Conservation (phyloP, 2,329 filamentous ascomycete genomes). For the Zasmidium cellare region DNA sequence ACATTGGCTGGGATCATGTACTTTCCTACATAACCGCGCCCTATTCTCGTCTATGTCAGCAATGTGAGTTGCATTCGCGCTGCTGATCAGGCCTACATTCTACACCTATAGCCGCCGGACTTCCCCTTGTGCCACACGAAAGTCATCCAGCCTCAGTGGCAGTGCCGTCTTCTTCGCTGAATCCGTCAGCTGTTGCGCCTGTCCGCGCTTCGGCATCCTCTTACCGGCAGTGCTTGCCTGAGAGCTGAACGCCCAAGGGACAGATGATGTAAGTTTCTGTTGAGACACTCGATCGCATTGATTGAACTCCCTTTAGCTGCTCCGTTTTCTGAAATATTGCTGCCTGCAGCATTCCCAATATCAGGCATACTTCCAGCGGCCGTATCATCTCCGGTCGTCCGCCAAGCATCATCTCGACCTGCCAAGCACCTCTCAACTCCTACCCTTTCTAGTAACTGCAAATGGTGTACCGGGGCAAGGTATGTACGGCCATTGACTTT, state of each 20-base stretch:
- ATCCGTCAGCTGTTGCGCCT: background rate
- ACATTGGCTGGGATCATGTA: too few relatives aligned
- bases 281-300: too few relatives aligned
- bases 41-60: background rate
- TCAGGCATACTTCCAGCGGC: background rate
- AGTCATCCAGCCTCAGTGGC: background rate
- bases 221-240: background rate
- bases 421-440: background rate
- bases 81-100: background rate
- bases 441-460: background rate
- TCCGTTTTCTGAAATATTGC: background rate
- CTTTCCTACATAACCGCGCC: too few relatives aligned
- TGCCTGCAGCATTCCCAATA: background rate
- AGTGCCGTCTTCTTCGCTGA: background rate
- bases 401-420: background rate
- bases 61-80: background rate
- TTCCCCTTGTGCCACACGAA: background rate
- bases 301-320: background rate
- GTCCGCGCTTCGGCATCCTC: background rate
- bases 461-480: constrained; percentile 34
- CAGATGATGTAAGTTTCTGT: background rate
- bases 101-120: background rate
- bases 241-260: background rate
- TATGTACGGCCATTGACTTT: constrained; percentile 1
- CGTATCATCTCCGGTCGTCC: background rate